Evolutionary conservation across 495 filamentous ascomycete genomes (phyloP).

Genomic region (Podospora anserina): DNA sequence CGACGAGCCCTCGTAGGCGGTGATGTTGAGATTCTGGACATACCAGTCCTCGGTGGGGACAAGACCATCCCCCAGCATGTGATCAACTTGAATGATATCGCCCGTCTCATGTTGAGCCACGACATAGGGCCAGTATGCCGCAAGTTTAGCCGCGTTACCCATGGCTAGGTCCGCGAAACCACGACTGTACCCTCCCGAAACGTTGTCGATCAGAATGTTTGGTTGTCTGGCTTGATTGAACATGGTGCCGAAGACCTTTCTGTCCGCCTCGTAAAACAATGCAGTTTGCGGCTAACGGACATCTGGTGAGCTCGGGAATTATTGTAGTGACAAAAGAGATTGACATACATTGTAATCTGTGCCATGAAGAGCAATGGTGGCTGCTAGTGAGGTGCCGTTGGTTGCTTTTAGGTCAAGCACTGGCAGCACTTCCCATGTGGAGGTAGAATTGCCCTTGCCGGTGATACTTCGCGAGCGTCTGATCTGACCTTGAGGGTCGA

Average conservation of each 20-base stretch:
- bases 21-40: not conserved
- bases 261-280: not conserved
- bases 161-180: not conserved
- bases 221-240: not conserved
- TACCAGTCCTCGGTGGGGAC: not conserved
- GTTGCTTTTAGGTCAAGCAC: not conserved
- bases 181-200: not conserved
- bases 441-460: not conserved
- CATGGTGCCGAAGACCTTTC: not conserved
- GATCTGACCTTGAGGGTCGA: not conserved
- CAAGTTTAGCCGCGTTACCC: not conserved
- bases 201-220: not conserved
- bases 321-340: not conserved
- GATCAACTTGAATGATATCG: not conserved
- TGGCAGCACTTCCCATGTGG: not conserved
- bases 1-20: not conserved
- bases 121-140: not conserved
- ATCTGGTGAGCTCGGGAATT: not conserved
- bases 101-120: not conserved
- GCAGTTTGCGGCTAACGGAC: not conserved
- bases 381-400: not conserved
- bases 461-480: not conserved
- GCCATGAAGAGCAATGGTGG: not conserved
- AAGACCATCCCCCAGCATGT: not conserved
- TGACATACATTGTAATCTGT: not conserved